Evolutionary conservation across 164 flowering plant species (phyloP), one percentile per base, ranked within the genome.

Genomic region (Stephania yunnanensis): DNA sequence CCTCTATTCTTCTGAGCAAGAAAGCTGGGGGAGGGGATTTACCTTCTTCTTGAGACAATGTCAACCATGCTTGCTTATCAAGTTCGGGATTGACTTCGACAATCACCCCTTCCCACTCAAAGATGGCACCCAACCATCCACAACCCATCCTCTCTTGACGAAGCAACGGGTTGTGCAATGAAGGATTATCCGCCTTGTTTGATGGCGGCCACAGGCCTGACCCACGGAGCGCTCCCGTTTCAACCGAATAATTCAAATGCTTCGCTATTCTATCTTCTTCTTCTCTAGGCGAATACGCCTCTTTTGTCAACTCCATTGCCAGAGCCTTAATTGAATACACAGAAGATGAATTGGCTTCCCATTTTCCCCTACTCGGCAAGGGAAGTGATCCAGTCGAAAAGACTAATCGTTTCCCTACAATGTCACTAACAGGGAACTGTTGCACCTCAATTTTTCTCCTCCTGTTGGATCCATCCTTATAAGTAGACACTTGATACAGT

Each of bases 41-140:
- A 17, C 97, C 98, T 85, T 95, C 99, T 85, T 95, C 98, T 78
- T 88, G 87, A 29, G 97, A 84, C 53, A 95, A 86, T 65, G 84
- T 79, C 67, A 95, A 71, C 99, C 99, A 95, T 0, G 98, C 87
- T 77, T 93, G 94, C 77, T 85, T 90, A 86, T 92, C 99, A 22
- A 89, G 79, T 78, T 95, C 96, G 61, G 97, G 87, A 72, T 85
- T 87, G 64, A 90, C 97, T 77, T 95, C 97, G 19, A 90, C 76
- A 46, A 95, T 50, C 42, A 95, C 99, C 7, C 99, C 98, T 77
- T 95, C 99, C 98, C 90, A 91, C 80, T 93, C 99, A 77, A 95
- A 92, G 68, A 95, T 93, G n/a, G 89, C 98, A 70, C 92, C 95
- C 72, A 95, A 82, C 98, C 98, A 93, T n/a, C 99, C 98, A 81